phyloP scores from a whole-genome alignment of 2,329 filamentous ascomycete species.

The Fusarium guadeloupense region DNA sequence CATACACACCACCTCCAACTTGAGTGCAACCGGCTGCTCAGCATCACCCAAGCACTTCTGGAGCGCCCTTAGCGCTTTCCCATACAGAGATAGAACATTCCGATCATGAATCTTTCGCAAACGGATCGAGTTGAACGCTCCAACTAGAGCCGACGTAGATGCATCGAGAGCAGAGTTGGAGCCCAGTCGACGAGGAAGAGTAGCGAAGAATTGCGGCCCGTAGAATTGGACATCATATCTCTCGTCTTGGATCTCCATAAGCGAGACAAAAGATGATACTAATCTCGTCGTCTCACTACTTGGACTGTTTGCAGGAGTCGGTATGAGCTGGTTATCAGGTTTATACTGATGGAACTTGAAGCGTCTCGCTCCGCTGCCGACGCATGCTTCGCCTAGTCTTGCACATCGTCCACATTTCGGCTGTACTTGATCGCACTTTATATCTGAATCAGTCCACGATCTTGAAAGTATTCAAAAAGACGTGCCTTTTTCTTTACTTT shows the following conservation, averaged over 20 bases:
- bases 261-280: background rate
- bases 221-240: conserved; percentile 7
- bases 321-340: background rate
- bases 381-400: background rate
- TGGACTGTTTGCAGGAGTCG: background rate
- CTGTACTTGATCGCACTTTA: conserved; percentile 20
- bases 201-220: conserved; percentile 9
- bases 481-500: conserved; percentile 20
- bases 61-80: conserved; percentile 6
- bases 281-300: conserved; percentile 1
- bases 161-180: conserved; percentile 7
- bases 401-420: conserved; percentile 18
- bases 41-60: conserved; percentile 7
- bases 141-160: conserved; percentile 4
- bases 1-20: conserved; percentile 18
- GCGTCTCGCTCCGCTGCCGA: background rate
- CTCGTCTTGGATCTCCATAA: conserved; percentile 19
- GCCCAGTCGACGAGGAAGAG: conserved; percentile 10
- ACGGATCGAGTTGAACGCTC: conserved; percentile 4
- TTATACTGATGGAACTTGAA: conserved; percentile 23
- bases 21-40: background rate
- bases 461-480: too few relatives aligned
- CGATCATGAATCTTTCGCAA: background rate
- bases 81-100: background rate
- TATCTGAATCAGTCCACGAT: background rate